A percentile compares a stretch with the other conserved stretches of the same genome.
These are phyloP conservation scores for Phytomonas sp. DNA, from an alignment of 208 protist species.

Conservation along the genomic window DNA sequence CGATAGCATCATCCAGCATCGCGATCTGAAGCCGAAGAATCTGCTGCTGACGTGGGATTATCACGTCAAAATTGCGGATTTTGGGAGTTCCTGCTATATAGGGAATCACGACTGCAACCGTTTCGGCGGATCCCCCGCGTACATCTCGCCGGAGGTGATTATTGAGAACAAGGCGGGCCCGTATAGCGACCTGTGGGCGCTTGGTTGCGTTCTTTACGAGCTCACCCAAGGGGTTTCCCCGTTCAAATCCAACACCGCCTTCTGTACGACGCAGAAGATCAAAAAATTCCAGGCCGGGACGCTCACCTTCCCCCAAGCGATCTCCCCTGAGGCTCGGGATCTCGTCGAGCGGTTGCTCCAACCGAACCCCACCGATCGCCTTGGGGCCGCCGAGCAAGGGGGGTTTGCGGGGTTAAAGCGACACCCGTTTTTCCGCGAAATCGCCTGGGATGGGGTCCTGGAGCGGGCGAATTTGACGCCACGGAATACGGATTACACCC, in stretches of 20 bases:
- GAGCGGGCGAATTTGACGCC: constrained; percentile 36
- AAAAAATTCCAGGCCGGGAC: constrained; percentile 21
- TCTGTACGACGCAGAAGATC: constrained; percentile 57
- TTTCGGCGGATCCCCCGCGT: constrained; percentile 67
- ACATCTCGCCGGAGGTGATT: constrained; percentile 86
- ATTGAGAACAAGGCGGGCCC: constrained; percentile 61
- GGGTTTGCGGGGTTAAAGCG: constrained; percentile 74
- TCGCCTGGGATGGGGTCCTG: constrained; percentile 54
- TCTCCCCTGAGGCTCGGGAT: constrained; percentile 49
- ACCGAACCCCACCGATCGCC: constrained; percentile 44
- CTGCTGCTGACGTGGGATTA: constrained; percentile 70
- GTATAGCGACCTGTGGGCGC: constrained; percentile 96
- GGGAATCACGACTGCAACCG: constrained; percentile 52
- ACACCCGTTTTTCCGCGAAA: constrained; percentile 78
- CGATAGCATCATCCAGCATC: constrained; percentile 57
- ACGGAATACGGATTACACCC: constrained; percentile 30
- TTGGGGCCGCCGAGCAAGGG: constrained; percentile 56
- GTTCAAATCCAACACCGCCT: constrained; percentile 47
- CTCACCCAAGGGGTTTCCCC: constrained; percentile 35
- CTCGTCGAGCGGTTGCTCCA: constrained; percentile 74
- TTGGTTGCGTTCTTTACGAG: constrained; percentile 97
- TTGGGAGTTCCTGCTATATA: constrained; percentile 70
- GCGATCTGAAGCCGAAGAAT: constrained; percentile 85
- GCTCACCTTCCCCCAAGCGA: constrained; percentile 6
- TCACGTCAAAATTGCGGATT: constrained; percentile 56